Conservation (phyloP, 768 basidiomycete species). For the Tylopilus sp. region DNA sequence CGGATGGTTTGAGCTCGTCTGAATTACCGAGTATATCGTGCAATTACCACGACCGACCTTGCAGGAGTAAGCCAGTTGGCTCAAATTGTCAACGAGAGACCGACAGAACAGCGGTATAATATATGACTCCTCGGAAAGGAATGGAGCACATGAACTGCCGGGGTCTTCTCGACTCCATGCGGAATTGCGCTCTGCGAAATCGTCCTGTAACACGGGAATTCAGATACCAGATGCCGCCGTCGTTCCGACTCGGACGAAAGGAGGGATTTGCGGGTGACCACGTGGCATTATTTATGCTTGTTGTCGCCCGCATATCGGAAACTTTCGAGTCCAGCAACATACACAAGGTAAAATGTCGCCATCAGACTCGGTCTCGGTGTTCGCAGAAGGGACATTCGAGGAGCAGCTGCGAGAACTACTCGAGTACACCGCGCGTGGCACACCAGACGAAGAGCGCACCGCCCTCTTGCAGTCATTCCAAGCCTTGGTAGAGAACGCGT, state of each 20-base stretch:
- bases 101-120: too few relatives aligned
- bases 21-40: not conserved
- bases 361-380: conserved; percentile 78
- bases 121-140: not conserved
- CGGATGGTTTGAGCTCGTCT: too few relatives aligned
- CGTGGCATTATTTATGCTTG: conserved; percentile 1
- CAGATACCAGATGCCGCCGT: too few relatives aligned
- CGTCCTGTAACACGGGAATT: not conserved
- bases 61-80: not conserved
- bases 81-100: not conserved
- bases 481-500: conserved; percentile 53
- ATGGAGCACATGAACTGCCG: not conserved
- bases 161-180: not conserved
- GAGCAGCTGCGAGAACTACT: conserved; percentile 82
- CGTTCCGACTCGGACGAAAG: not conserved
- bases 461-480: conserved; percentile 64
- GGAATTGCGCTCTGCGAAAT: not conserved
- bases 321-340: not conserved
- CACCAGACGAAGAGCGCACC: conserved; percentile 65
- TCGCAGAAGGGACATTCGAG: conserved; percentile 84
- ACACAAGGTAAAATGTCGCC: conserved; percentile 65
- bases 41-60: not conserved
- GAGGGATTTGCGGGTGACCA: too few relatives aligned
- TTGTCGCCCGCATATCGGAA: conserved; percentile 7
- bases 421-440: conserved; percentile 64